Conservation (phyloP, 2,329 filamentous ascomycete genomes). For the Aureobasidium sp. region DNA sequence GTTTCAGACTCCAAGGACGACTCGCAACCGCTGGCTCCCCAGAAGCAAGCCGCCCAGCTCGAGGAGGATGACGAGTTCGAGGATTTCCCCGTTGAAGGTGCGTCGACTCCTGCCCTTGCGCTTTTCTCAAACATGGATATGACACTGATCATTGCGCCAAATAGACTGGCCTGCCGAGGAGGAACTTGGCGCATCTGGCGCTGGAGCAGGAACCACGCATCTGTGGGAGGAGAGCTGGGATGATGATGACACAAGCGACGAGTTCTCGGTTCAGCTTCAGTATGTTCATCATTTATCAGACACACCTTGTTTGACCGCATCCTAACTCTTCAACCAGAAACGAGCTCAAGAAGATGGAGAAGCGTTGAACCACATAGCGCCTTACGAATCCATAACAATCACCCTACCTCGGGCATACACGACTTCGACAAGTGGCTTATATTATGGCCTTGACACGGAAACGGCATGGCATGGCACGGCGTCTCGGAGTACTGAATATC, state of each 20-base stretch:
- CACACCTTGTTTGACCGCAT: neutral
- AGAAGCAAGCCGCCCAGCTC: constrained; percentile 59
- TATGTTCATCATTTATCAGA: constrained; percentile 29
- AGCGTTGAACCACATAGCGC: constrained; percentile 7
- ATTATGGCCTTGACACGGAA: neutral
- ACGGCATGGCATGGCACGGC: constrained; percentile 39
- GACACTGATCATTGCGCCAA: neutral
- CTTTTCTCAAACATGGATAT: neutral
- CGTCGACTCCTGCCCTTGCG: neutral
- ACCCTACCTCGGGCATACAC: neutral
- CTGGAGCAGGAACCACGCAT: constrained; percentile 44
- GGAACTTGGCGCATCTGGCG: constrained; percentile 59
- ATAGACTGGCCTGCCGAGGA: constrained; percentile 91
- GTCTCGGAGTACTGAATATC: constrained; percentile 5
- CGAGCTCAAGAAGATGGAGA: constrained; percentile 89
- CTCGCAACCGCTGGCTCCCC: constrained; percentile 44
- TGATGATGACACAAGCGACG: constrained; percentile 92
- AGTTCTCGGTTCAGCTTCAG: constrained; percentile 93
- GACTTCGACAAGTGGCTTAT: neutral
- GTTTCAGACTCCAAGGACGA: constrained; percentile 31
- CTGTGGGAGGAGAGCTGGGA: constrained; percentile 99
- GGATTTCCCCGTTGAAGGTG: constrained; percentile 95
- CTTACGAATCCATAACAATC: neutral
- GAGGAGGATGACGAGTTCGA: constrained; percentile 99
- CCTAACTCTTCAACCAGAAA: constrained; percentile 46